Evolutionary conservation across 2,329 filamentous ascomycete genomes (phyloP), one percentile per base, ranked within the genome.

Genomic region (Hymenoscyphus linearis): DNA sequence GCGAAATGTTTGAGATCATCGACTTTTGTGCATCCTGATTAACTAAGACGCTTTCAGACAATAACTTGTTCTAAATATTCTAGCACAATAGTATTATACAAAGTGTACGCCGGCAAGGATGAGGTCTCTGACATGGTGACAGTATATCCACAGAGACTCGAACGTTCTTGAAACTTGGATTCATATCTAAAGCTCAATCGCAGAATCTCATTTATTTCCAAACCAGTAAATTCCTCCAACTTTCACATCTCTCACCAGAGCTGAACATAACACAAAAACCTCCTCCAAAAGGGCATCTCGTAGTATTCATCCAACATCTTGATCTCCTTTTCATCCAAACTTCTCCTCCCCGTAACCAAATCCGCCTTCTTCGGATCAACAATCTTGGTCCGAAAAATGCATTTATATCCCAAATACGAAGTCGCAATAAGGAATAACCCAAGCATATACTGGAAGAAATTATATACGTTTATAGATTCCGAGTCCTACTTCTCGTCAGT

Each of bases 381-480:
- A 13, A 62, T 44, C 22, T 60, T 62, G 4, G 62, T 64, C 4
- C 44, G 47, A 40, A 60, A 60, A 10, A 62, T 35, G 3, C 62
- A 22, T 44, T 62, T 64, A 40, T 64, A 64, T 4, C 44, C 55
- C 9, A 64, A 18, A 0, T 47, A 59, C 13, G 57, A 62, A 16
- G 57, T 26, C 5, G 60, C 9, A 26, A 64, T 58, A 12, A 60
- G 47, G 3, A 64, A n/a, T 4, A 64, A 52, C 2, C 62, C 60
- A 22, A 64, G 61, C 62, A 64, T 60, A 27, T 64, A 62, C 37
- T 64, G 50, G 55, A 64, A 64, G 54, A 64, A 64, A 26, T 55
- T 34, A n/a, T 53, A 53, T 10, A 53, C 50, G 6, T 22, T n/a
- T 0, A 27, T 31, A 6, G 25, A 27, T 27, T 53, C 16, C 0